Base-by-base conservation (phyloP, 1,139 yeast genomes). In the Suhomyces coccinellae region DNA sequence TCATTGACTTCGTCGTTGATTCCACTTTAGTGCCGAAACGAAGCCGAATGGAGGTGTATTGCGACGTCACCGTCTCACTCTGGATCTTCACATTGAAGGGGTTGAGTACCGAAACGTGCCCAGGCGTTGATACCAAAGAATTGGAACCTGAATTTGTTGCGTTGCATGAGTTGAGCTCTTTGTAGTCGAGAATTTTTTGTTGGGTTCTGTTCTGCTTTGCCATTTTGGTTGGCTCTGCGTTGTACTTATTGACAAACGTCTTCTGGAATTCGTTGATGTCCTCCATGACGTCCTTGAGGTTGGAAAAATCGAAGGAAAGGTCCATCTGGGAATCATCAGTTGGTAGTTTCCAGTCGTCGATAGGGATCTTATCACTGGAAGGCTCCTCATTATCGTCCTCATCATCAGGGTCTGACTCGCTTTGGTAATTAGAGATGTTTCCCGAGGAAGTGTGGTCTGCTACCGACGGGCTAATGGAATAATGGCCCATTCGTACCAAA, bases 21-120 rank as follows among this genome's bases (percentile, higher is more conserved):
- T 44, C 33, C 31, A 53, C 45, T 10, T 51, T 48, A 13, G 62
- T 59, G 4, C 70, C 57, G 43, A 70, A 73, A 34, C 77, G 51
- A 16, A 71, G 56, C 32, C 77, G 52, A n/a, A 73, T 64, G 12
- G 66, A 62, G 10, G 66, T 70, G 55, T 71, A 73, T 43, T 73
- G 74, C 3, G 70, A 62, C 38, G 58, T 51, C 4, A 73, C 57
- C 3, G 70, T 65, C 48, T 73, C 77, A 47, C 71, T 65, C 46
- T 70, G 75, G 31, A 70, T 69, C 42, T 62, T 68, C 41, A 63
- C 58, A 28, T 49, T 50, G 33, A 49, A 53, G 7, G 48, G 46
- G 29, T 45, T 48, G 24, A 40, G 33, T 7, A 38, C 33, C 35
- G 45, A 17, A 7, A 30, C 26, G 10, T 32, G 6, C 28, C 33